phyloP scores from a whole-genome alignment of 139 green algal genomes.

The Chlamydomonas applanata region DNA sequence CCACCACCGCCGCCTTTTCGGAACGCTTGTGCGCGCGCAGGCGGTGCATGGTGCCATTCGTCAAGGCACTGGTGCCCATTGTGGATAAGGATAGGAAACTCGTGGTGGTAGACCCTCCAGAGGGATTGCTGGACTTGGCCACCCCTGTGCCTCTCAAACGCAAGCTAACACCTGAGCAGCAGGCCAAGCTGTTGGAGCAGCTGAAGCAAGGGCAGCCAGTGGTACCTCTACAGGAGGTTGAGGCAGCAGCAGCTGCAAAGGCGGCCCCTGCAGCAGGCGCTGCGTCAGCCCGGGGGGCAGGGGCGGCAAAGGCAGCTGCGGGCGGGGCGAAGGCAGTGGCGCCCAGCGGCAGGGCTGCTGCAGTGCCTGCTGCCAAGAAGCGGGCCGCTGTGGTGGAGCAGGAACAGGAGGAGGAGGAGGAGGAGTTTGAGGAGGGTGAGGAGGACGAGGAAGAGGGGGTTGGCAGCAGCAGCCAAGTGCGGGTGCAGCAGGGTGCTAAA shows the following conservation, averaged over 20 bases:
- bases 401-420: background rate
- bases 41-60: constrained; percentile 41
- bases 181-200: background rate
- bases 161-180: constrained; percentile 13
- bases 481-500: no score
- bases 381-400: background rate
- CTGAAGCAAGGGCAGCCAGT: background rate
- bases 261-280: no score
- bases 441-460: no score
- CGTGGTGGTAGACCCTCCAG: constrained; percentile 30
- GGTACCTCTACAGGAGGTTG: background rate
- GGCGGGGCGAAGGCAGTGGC: background rate
- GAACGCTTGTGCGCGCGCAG: constrained; percentile 10
- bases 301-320: background rate
- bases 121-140: constrained; percentile 41
- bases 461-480: no score
- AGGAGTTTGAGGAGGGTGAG: background rate
- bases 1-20: no score
- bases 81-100: constrained; percentile 20
- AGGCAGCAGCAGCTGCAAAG: background rate
- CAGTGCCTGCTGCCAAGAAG: background rate
- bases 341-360: background rate
- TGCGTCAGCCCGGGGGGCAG: no score
- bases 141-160: background rate
- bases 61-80: constrained; percentile 34